A percentile compares a stretch with the other conserved stretches of the same genome.
Evolutionary conservation across 805 yeast species (phyloP).

Genomic region (Yarrowia alimentaria): DNA sequence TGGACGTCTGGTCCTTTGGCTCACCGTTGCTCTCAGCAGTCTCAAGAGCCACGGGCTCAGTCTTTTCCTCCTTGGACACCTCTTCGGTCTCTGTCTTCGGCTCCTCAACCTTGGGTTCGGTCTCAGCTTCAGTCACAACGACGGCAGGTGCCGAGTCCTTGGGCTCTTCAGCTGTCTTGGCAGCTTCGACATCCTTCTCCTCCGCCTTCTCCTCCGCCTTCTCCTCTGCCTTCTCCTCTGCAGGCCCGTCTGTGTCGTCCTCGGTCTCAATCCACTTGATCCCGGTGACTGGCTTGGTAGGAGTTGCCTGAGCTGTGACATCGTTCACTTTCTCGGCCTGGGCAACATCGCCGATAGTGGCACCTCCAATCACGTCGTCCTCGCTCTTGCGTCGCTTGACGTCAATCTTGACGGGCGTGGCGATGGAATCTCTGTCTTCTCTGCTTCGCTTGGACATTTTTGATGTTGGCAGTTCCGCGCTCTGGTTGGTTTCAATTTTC

Average conservation of each 20-base stretch:
- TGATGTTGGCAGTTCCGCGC: too few species aligned
- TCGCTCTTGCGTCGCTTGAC: constrained; percentile 16
- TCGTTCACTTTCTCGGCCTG: too few species aligned
- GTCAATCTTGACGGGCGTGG: constrained; percentile 5
- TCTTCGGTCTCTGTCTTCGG: too few species aligned
- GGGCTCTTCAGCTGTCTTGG: background rate
- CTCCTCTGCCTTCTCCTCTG: background rate
- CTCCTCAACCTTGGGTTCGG: constrained; percentile 11
- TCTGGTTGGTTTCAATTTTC: too few species aligned
- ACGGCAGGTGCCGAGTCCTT: constrained; percentile 20
- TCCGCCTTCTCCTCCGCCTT: background rate
- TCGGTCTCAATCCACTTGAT: constrained; percentile 16
- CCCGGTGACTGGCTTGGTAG: constrained; percentile 15
- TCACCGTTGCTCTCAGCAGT: constrained; percentile 30
- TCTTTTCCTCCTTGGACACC: constrained; percentile 19
- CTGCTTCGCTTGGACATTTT: constrained; percentile 27
- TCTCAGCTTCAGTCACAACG: background rate
- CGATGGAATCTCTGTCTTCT: constrained; percentile 28
- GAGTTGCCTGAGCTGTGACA: too few species aligned
- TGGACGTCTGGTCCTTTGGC: too few species aligned
- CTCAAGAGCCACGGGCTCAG: constrained; percentile 26
- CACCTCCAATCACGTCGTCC: constrained; percentile 3
- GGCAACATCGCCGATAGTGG: too few species aligned
- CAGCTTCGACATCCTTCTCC: constrained; percentile 7
- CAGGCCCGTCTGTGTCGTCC: constrained; percentile 1